phyloP scores from a whole-genome alignment of 768 basidiomycete genomes.

The Porpolomopsis calyptriformis region DNA sequence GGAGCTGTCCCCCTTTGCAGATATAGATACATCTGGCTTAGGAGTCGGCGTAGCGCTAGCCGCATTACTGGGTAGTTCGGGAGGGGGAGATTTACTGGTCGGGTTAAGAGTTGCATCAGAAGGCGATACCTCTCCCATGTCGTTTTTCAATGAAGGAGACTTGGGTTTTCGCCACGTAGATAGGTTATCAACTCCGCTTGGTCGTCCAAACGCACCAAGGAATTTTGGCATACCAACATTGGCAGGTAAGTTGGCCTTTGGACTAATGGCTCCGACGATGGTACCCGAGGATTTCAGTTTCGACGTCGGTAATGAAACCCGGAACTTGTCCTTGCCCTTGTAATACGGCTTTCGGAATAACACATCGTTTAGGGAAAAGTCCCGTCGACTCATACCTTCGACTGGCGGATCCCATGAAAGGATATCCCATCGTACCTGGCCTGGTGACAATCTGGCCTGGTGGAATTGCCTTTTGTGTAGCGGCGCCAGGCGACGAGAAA shows the following conservation, averaged over 20 bases:
- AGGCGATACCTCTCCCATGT: conserved; percentile 9
- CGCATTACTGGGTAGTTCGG: conserved; percentile 30
- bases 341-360: conserved; percentile 41
- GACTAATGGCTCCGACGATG: conserved; percentile 11
- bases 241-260: conserved; percentile 23
- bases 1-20: conserved; percentile 21
- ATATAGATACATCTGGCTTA: conserved; percentile 23
- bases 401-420: conserved; percentile 65
- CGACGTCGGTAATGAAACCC: conserved; percentile 31
- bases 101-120: conserved; percentile 32
- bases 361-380: conserved; percentile 54
- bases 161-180: conserved; percentile 36
- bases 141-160: conserved; percentile 11
- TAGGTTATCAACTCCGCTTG: conserved; percentile 30
- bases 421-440: conserved; percentile 47
- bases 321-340: conserved; percentile 32
- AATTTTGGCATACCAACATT: conserved; percentile 15
- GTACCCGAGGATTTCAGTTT: conserved; percentile 8
- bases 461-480: conserved; percentile 39
- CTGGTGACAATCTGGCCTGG: conserved; percentile 28
- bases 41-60: conserved; percentile 22
- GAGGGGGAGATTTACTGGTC: conserved; percentile 59
- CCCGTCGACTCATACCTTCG: conserved; percentile 49
- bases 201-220: conserved; percentile 32
- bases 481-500: conserved; percentile 31